A percentile compares a stretch with the other conserved stretches of the same genome.
These are phyloP conservation scores for Tetraselmis chui DNA, from an alignment of 139 green algal genomes.

Conservation along the genomic window DNA sequence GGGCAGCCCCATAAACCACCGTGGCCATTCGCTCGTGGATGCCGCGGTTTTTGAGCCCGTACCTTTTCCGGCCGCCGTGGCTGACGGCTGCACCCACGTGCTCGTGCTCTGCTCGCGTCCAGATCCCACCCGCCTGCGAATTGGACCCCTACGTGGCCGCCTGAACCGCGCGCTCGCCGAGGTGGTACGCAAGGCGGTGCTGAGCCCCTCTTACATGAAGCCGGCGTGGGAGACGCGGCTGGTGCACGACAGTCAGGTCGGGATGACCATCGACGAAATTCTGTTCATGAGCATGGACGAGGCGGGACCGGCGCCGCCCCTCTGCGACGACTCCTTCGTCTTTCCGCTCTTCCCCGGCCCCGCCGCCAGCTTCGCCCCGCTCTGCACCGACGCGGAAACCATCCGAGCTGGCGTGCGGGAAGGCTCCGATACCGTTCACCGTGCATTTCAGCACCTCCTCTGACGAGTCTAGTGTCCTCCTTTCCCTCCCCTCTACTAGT, in stretches of 20 bases:
- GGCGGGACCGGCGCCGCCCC: too few species aligned
- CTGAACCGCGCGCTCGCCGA: constrained; percentile 25
- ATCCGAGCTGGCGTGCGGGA: not conserved
- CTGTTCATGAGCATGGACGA: not conserved
- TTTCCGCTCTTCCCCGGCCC: not conserved
- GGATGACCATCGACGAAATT: not conserved
- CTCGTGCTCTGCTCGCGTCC: constrained; percentile 62
- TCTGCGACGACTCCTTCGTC: not conserved
- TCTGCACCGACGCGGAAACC: not conserved
- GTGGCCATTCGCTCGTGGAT: constrained; percentile 67
- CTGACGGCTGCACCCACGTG: constrained; percentile 81
- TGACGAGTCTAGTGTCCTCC: too few species aligned
- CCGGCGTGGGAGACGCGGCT: constrained; percentile 28
- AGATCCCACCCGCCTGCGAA: constrained; percentile 18
- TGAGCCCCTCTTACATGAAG: constrained; percentile 50
- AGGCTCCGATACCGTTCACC: not conserved
- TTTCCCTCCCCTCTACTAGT: too few species aligned
- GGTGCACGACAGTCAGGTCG: not conserved
- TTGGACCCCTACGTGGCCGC: not conserved
- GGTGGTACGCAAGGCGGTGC: constrained; percentile 41
- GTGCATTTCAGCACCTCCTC: not conserved
- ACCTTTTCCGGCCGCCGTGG: constrained; percentile 46
- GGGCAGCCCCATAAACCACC: constrained; percentile 39
- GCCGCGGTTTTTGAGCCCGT: constrained; percentile 81
- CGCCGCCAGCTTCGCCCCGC: not conserved